These are phyloP conservation scores for Cystofilobasidium ferigula DNA, from an alignment of 768 basidiomycete species.

Conservation along the genomic window DNA sequence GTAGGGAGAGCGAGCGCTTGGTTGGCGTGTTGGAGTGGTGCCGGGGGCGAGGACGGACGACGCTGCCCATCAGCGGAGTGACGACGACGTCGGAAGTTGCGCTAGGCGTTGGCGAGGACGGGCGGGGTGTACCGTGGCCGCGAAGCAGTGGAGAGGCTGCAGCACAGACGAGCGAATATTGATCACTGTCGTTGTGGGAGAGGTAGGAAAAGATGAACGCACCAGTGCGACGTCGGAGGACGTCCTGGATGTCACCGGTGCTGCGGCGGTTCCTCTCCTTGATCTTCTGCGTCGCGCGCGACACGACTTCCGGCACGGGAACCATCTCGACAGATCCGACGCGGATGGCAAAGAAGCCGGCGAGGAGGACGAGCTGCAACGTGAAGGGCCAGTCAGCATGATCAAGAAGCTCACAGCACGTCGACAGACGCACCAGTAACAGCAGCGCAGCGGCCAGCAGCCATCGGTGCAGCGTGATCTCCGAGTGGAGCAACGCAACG, in stretches of 20 bases:
- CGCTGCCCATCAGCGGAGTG: not conserved
- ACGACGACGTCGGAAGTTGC: not conserved
- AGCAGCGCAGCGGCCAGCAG: not conserved
- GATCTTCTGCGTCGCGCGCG: not conserved
- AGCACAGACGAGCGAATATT: not conserved
- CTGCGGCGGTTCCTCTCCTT: slow-evolving; percentile 4
- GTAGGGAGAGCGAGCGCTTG: not conserved
- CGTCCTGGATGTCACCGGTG: not conserved
- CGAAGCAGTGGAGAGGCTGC: not conserved
- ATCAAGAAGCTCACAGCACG: not conserved
- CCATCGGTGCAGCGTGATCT: slow-evolving; percentile 14
- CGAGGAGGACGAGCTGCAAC: slow-evolving; percentile 9
- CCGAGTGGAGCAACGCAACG: slow-evolving; percentile 6
- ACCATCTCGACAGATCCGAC: slow-evolving; percentile 14
- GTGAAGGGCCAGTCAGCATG: not conserved
- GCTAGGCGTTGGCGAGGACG: not conserved
- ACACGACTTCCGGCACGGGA: slow-evolving; percentile 2
- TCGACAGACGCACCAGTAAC: not conserved
- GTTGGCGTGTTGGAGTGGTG: not conserved
- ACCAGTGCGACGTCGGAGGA: not conserved
- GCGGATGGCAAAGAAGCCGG: slow-evolving; percentile 10
- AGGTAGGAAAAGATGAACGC: not conserved
- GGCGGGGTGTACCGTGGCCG: no score
- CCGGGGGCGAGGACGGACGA: not conserved
- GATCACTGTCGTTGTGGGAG: no score